phyloP scores from a whole-genome alignment of 2,329 filamentous ascomycete species.

The Cercospora citrullina region DNA sequence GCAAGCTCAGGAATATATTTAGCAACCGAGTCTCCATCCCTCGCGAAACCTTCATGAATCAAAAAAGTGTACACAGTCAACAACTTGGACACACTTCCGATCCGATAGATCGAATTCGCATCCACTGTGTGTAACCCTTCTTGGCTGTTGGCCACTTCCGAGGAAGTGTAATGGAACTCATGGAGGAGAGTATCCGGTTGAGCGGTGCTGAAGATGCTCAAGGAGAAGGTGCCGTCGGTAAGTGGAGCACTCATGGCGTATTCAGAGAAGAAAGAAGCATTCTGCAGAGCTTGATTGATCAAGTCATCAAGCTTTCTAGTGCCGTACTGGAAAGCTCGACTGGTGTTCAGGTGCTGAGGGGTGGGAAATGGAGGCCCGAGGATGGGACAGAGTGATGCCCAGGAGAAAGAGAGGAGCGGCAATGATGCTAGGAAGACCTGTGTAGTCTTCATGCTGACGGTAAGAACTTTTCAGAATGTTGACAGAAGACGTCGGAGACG shows the following conservation, averaged over 20 bases:
- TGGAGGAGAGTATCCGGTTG: background rate
- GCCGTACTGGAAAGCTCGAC: background rate
- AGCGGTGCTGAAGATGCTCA: background rate
- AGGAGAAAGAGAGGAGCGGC: background rate
- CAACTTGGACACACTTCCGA: background rate
- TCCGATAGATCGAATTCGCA: background rate
- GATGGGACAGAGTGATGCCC: background rate
- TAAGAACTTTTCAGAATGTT: background rate
- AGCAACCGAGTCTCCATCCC: background rate
- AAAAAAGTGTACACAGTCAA: background rate
- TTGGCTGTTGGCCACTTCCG: background rate
- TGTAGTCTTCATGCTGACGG: background rate
- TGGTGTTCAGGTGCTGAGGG: background rate
- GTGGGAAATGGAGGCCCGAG: background rate
- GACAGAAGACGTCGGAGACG: background rate
- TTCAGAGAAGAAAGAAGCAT: background rate
- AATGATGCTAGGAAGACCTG: background rate
- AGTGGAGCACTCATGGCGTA: background rate
- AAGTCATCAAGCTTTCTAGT: background rate
- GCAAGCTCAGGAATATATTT: background rate
- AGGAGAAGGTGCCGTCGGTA: background rate
- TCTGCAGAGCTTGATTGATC: background rate
- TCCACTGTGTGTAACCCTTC: background rate
- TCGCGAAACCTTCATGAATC: background rate
- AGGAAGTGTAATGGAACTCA: background rate